Evolutionary conservation across 345 rosid species (phyloP).

Genomic region (Microthlaspi erraticum): DNA sequence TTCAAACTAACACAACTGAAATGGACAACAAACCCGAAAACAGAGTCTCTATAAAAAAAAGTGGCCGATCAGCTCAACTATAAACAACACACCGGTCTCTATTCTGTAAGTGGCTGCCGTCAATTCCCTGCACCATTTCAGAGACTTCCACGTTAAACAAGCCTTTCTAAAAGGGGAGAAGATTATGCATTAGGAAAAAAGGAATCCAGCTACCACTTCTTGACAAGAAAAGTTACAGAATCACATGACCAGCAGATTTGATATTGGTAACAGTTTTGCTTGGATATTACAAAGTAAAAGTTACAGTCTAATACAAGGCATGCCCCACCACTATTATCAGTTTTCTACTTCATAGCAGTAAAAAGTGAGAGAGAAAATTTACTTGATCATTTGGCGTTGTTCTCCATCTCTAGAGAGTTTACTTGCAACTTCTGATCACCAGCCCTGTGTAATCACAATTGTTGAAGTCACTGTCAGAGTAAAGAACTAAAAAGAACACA

Average conservation of each 20-base stretch:
- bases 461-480: not conserved
- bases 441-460: constrained; percentile 35
- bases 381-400: constrained; percentile 44
- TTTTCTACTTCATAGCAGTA: too few relatives aligned
- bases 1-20: constrained; percentile 23
- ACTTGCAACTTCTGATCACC: constrained; percentile 38
- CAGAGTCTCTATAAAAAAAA: constrained; percentile 4
- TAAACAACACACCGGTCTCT: constrained; percentile 38
- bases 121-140: constrained; percentile 33
- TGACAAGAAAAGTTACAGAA: not conserved
- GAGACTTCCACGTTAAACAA: constrained; percentile 15
- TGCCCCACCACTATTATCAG: too few relatives aligned
- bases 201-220: not conserved
- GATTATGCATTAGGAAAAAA: not conserved
- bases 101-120: not conserved
- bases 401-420: constrained; percentile 28
- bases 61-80: constrained; percentile 24
- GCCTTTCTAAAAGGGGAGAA: not conserved
- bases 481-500: not conserved
- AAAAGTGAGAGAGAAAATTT: constrained; percentile 24
- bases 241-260: too few relatives aligned
- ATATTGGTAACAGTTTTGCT: too few relatives aligned
- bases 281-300: too few relatives aligned
- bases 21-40: constrained; percentile 23
- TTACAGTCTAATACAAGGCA: too few relatives aligned